These are phyloP conservation scores for Pythium phragmitis DNA, from an alignment of 352 stramenopile genomes.

Conservation along the genomic window DNA sequence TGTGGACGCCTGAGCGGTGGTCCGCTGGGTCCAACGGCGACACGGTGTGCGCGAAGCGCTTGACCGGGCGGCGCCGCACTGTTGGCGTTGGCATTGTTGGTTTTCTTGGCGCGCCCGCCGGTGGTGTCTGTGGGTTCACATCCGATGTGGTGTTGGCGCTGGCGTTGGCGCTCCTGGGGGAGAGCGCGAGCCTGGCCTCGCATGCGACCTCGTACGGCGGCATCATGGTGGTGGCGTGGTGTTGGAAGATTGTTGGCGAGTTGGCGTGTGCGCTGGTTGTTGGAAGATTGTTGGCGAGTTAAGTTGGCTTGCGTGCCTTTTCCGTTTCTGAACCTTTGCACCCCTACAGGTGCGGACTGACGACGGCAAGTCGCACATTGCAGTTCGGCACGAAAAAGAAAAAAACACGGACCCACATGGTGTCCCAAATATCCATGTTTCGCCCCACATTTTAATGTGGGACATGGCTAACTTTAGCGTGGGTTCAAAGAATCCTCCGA, in stretches of 20 bases:
- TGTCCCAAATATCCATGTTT: not conserved
- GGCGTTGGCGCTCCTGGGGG: not conserved
- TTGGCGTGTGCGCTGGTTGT: not conserved
- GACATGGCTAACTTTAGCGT: conserved; percentile 30
- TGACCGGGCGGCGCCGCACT: conserved; percentile 30
- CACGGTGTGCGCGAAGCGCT: conserved; percentile 60
- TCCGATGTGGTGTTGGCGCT: not conserved
- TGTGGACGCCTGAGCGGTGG: conserved; percentile 62
- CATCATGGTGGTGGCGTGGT: not conserved
- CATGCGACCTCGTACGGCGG: conserved; percentile 16
- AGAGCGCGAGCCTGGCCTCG: conserved; percentile 11
- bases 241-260: not conserved
- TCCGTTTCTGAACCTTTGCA: conserved; percentile 8
- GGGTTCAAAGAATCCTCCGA: not conserved
- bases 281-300: not conserved
- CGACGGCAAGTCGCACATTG: conserved; percentile 20
- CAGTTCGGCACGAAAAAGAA: not conserved
- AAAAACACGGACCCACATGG: not conserved
- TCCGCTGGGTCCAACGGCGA: conserved; percentile 72
- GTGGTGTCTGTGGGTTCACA: not conserved
- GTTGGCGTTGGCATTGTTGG: not conserved
- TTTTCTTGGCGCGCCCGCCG: not conserved
- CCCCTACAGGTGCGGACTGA: not conserved
- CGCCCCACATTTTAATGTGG: conserved; percentile 20
- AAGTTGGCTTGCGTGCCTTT: not conserved